Evolutionary conservation across 2,329 filamentous ascomycete genomes (phyloP).

Genomic region (Colletotrichum sp.): DNA sequence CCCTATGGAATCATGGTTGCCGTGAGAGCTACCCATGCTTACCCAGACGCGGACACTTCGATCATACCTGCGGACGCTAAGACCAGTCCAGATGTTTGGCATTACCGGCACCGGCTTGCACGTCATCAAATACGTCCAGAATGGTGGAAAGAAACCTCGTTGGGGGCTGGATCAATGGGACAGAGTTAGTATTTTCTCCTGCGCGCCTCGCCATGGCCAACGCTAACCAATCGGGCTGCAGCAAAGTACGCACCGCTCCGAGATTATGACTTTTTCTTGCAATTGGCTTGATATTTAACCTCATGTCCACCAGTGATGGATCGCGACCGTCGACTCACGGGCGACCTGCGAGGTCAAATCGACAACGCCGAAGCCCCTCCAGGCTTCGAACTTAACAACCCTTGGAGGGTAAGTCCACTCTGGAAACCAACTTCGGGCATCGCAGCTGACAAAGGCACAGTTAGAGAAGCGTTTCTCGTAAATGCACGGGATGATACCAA

Average conservation of each 20-base stretch:
- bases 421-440: not conserved
- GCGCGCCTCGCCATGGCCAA: not conserved
- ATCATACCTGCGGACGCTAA: constrained; percentile 25
- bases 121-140: constrained; percentile 60
- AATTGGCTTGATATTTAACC: not conserved
- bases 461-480: constrained; percentile 59
- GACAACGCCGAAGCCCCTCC: constrained; percentile 59
- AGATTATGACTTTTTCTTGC: not conserved
- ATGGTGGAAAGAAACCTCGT: constrained; percentile 65
- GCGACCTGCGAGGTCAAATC: constrained; percentile 61
- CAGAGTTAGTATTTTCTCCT: constrained; percentile 46
- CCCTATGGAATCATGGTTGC: constrained; percentile 69
- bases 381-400: constrained; percentile 68
- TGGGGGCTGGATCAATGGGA: constrained; percentile 69
- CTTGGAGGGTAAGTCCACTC: constrained; percentile 60
- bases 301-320: constrained; percentile 61
- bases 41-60: not conserved
- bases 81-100: constrained; percentile 63
- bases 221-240: constrained; percentile 38
- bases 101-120: constrained; percentile 63
- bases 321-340: constrained; percentile 66
- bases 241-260: constrained; percentile 54
- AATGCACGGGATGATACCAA: constrained; percentile 12
- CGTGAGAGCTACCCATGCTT: constrained; percentile 45
- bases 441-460: constrained; percentile 35